Percentiles rank a stretch among this genome's conserved stretches.
Conservation (phyloP, 108 stramenopile species). For the Pseudonitzschia pungens region DNA sequence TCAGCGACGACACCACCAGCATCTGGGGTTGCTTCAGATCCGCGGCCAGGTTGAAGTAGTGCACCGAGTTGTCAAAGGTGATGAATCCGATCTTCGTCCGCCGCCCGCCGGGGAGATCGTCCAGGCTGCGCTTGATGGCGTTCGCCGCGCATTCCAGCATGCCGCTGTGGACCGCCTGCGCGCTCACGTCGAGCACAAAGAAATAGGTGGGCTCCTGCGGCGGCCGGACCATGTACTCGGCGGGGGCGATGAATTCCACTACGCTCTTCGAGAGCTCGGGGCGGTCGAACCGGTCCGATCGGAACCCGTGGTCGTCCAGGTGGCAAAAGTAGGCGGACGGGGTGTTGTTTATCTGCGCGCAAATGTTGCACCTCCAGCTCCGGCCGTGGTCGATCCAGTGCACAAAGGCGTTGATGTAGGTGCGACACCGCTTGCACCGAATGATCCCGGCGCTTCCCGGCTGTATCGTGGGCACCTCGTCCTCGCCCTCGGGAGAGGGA, state of each 20-base stretch:
- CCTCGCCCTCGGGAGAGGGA: constrained; percentile 48
- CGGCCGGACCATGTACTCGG: constrained; percentile 99
- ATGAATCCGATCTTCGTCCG: constrained; percentile 93
- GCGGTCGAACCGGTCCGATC: constrained; percentile 85
- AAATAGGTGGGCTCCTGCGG: constrained; percentile 97
- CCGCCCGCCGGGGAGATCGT: constrained; percentile 84
- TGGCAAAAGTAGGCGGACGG: constrained; percentile 94
- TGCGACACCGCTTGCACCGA: constrained; percentile 96
- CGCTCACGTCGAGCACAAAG: constrained; percentile 96
- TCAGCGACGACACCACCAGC: constrained; percentile 93
- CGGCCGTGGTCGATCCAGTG: constrained; percentile 95
- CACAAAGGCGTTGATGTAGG: constrained; percentile 99
- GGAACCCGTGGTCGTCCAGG: constrained; percentile 87
- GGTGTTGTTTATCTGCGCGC: constrained; percentile 90
- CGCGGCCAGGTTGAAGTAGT: constrained; percentile 94
- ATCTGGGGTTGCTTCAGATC: constrained; percentile 87
- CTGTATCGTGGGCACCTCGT: constrained; percentile 84
- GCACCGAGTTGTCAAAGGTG: constrained; percentile 93
- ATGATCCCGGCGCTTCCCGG: constrained; percentile 95
- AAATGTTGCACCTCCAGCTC: constrained; percentile 98
- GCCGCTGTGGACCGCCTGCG: constrained; percentile 81
- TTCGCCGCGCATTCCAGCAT: constrained; percentile 79
- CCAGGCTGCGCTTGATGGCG: constrained; percentile 84
- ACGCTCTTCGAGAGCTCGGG: constrained; percentile 89
- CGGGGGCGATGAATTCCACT: constrained; percentile 93